These are phyloP conservation scores for Fragilaria radians DNA, from an alignment of 108 stramenopile species.

Conservation along the genomic window DNA sequence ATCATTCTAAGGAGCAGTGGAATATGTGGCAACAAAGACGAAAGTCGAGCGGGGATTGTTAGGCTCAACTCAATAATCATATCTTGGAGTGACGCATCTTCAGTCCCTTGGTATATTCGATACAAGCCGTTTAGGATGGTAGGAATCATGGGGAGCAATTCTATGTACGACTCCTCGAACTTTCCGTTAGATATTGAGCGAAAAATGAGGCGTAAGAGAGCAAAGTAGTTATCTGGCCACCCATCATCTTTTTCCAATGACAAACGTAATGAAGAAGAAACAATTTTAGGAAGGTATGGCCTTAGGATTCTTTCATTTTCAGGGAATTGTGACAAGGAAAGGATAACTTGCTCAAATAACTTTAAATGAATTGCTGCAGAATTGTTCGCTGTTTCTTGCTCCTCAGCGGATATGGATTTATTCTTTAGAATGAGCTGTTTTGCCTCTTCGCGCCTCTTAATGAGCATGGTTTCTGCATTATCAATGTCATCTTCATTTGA, in stretches of 20 bases:
- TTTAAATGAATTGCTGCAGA: slow-evolving; percentile 30
- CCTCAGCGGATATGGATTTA: not conserved
- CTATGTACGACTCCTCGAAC: slow-evolving; percentile 86
- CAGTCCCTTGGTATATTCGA: slow-evolving; percentile 47
- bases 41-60: slow-evolving; percentile 86
- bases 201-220: slow-evolving; percentile 77
- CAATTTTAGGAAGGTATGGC: slow-evolving; percentile 74
- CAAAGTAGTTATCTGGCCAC: slow-evolving; percentile 72
- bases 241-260: slow-evolving; percentile 41
- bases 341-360: slow-evolving; percentile 62
- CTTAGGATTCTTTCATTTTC: slow-evolving; percentile 84
- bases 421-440: not conserved
- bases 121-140: slow-evolving; percentile 74
- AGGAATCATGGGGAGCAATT: slow-evolving; percentile 73
- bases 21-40: slow-evolving; percentile 89
- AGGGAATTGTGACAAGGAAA: slow-evolving; percentile 75
- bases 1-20: slow-evolving; percentile 85
- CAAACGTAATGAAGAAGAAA: slow-evolving; percentile 52
- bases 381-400: slow-evolving; percentile 3
- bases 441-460: not conserved
- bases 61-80: slow-evolving; percentile 83
- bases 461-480: not conserved
- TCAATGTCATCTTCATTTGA: not conserved
- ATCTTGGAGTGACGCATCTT: slow-evolving; percentile 30
- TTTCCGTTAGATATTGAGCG: slow-evolving; percentile 88